phyloP scores from a whole-genome alignment of 805 yeast species.

The Metschnikowia arizonensis region DNA sequence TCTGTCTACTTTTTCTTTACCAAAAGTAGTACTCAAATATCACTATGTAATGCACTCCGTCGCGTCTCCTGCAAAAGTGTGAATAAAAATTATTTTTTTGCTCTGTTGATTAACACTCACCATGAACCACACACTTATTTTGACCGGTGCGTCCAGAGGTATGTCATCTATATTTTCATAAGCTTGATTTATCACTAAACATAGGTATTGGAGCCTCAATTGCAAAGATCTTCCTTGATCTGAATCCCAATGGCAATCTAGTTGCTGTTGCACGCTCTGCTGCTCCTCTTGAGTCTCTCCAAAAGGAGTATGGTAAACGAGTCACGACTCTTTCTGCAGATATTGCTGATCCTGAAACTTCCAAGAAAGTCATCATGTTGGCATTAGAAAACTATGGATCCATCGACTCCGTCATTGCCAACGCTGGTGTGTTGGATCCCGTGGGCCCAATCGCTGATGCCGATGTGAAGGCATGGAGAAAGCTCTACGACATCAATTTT shows the following conservation, averaged over 20 bases:
- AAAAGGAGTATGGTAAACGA: constrained; percentile 41
- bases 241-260: constrained; percentile 36
- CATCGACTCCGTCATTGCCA: constrained; percentile 63
- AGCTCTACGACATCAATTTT: constrained; percentile 68
- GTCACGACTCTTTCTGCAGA: constrained; percentile 59
- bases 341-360: constrained; percentile 42
- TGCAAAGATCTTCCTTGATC: constrained; percentile 47
- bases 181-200: constrained; percentile 42
- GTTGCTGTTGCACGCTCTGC: constrained; percentile 73
- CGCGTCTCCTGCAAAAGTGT: background rate
- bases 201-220: constrained; percentile 79
- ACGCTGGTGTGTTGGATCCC: constrained; percentile 83
- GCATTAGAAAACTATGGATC: constrained; percentile 51
- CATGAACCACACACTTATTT: constrained; percentile 21
- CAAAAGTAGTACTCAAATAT: background rate
- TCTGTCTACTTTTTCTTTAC: background rate
- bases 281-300: constrained; percentile 42
- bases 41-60: background rate
- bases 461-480: constrained; percentile 54
- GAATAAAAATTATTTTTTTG: background rate
- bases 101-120: background rate
- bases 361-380: constrained; percentile 36
- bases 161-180: constrained; percentile 5
- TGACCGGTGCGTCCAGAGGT: constrained; percentile 23
- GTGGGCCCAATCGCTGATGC: constrained; percentile 55